Evolutionary conservation across 1,284 basidiomycete species (phyloP).

Genomic region (Leccinum variabile): DNA sequence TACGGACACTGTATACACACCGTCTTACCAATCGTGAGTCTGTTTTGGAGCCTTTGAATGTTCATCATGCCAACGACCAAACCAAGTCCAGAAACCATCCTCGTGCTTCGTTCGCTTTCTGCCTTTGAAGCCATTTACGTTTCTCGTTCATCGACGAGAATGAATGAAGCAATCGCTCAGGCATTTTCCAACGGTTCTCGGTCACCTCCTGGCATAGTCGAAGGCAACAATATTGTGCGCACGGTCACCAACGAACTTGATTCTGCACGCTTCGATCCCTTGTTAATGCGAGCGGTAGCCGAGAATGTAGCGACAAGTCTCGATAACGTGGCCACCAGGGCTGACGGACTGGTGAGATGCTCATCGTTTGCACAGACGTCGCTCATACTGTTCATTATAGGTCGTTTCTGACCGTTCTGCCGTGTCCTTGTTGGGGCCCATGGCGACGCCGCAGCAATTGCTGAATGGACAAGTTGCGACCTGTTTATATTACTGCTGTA

Average conservation of each 20-base stretch:
- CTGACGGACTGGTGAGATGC: constrained; percentile 65
- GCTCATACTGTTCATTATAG: constrained; percentile 40
- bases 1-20: constrained; percentile 88
- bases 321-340: constrained; percentile 60
- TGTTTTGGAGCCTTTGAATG: background rate
- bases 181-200: constrained; percentile 69
- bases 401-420: constrained; percentile 76
- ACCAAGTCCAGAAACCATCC: constrained; percentile 92
- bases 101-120: constrained; percentile 80
- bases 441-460: constrained; percentile 75
- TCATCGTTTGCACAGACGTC: background rate
- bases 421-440: constrained; percentile 70
- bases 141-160: constrained; percentile 74
- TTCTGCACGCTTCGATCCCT: constrained; percentile 88
- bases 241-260: constrained; percentile 88
- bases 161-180: constrained; percentile 77
- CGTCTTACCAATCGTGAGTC: constrained; percentile 76
- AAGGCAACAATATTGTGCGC: constrained; percentile 76
- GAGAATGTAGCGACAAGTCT: constrained; percentile 68
- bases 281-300: constrained; percentile 79
- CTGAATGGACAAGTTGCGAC: constrained; percentile 76
- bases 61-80: constrained; percentile 45
- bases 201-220: constrained; percentile 68
- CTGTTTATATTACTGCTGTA: constrained; percentile 77
- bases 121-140: constrained; percentile 85